Conservation (phyloP, 2,329 filamentous ascomycete genomes). For the Trichophyton rubrum region DNA sequence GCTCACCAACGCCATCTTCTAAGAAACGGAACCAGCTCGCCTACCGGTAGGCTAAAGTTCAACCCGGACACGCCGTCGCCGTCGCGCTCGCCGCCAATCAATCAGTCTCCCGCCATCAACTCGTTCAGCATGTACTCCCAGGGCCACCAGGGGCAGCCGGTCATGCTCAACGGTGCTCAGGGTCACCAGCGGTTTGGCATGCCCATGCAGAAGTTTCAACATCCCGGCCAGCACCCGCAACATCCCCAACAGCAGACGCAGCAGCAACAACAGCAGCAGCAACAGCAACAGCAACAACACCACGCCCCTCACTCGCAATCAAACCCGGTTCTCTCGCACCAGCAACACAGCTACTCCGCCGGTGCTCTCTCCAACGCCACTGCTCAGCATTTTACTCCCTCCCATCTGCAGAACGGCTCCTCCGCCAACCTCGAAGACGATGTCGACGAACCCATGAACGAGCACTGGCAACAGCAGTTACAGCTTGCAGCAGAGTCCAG, state of each 20-base stretch:
- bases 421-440: conserved; percentile 44
- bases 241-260: conserved; percentile 27
- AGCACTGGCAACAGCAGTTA: conserved; percentile 81
- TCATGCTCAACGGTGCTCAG: conserved; percentile 40
- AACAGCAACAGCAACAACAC: conserved; percentile 27
- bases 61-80: conserved; percentile 37
- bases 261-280: conserved; percentile 25
- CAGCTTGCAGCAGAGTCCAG: conserved; percentile 63
- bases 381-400: conserved; percentile 46
- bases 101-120: conserved; percentile 32
- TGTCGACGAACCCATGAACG: conserved; percentile 46
- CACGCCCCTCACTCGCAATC: conserved; percentile 33
- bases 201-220: conserved; percentile 37
- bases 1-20: conserved; percentile 33
- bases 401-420: conserved; percentile 49
- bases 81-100: conserved; percentile 35
- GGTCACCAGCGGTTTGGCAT: conserved; percentile 38
- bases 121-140: conserved; percentile 38
- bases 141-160: conserved; percentile 36
- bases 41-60: conserved; percentile 34
- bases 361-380: conserved; percentile 31
- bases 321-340: conserved; percentile 35
- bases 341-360: conserved; percentile 35
- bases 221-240: conserved; percentile 35
- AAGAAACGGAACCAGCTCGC: conserved; percentile 36